These are phyloP conservation scores for Neurospora sp. DNA, from an alignment of 495 filamentous ascomycete genomes.

Conservation along the genomic window DNA sequence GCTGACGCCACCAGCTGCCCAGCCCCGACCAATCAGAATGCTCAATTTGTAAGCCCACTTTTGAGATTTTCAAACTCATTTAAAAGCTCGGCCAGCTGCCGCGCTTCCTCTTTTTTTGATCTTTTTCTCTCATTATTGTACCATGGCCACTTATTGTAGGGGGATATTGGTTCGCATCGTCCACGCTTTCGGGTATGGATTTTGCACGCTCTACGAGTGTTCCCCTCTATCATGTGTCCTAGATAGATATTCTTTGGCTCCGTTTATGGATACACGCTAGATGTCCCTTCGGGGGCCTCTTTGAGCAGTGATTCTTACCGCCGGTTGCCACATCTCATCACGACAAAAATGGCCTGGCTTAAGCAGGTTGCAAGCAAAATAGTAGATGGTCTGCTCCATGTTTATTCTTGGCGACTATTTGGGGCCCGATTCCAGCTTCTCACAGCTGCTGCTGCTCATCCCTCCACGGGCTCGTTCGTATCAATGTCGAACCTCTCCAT, in stretches of 20 bases:
- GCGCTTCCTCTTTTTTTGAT: slow-evolving; percentile 14
- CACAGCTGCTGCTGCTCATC: not conserved
- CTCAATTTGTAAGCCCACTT: slow-evolving; percentile 13
- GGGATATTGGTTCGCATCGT: slow-evolving; percentile 30
- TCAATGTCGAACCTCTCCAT: not conserved
- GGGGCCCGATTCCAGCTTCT: not conserved
- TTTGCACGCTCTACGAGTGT: slow-evolving; percentile 29
- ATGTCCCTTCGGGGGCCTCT: slow-evolving; percentile 27
- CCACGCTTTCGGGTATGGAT: slow-evolving; percentile 2
- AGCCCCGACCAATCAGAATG: slow-evolving; percentile 14
- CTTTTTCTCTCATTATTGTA: slow-evolving; percentile 45
- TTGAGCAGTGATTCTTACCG: slow-evolving; percentile 50
- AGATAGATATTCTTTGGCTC: slow-evolving; percentile 41
- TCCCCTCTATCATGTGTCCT: slow-evolving; percentile 53
- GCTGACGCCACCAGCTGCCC: not conserved
- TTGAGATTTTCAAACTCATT: not conserved
- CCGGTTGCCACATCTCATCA: slow-evolving; percentile 44
- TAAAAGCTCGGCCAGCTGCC: slow-evolving; percentile 10
- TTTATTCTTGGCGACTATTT: not conserved
- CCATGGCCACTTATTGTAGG: slow-evolving; percentile 85
- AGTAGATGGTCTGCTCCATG: not conserved
- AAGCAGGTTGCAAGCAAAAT: not conserved
- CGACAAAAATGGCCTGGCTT: not conserved
- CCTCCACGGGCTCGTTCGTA: not conserved
- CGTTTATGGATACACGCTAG: slow-evolving; percentile 53